Percentiles rank a stretch among this genome's conserved stretches.
Conservation (phyloP, 768 basidiomycete species). For the Mycena vulgaris region DNA sequence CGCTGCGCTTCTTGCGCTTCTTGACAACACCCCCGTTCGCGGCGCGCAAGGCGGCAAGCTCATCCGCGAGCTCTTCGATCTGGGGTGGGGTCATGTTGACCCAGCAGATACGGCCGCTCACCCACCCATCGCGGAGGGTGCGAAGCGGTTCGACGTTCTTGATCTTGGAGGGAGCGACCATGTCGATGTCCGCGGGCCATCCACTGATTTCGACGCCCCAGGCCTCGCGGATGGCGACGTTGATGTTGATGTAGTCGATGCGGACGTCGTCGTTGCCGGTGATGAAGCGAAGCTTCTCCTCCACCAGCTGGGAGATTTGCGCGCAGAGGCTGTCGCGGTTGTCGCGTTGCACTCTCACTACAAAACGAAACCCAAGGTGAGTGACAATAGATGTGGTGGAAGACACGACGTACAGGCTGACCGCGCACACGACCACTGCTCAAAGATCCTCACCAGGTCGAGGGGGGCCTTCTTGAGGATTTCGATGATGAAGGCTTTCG, state of each 20-base stretch:
- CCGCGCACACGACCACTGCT: constrained; percentile 4
- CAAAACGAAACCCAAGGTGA: neutral
- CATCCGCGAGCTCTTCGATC: neutral
- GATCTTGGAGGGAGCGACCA: neutral
- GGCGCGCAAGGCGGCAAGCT: neutral
- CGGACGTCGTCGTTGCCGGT: neutral
- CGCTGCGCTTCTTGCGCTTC: neutral
- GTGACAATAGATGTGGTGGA: neutral
- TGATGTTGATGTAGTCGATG: neutral
- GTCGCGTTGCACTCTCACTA: neutral
- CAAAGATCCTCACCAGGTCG: neutral
- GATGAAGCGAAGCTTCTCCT: neutral
- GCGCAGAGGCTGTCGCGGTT: neutral
- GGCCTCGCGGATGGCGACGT: neutral
- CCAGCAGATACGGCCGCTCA: neutral
- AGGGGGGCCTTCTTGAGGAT: neutral
- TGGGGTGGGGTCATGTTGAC: neutral
- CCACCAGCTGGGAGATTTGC: neutral
- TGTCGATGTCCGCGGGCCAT: neutral
- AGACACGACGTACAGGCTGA: neutral
- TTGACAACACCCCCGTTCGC: neutral
- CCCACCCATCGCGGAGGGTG: neutral
- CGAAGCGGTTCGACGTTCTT: neutral
- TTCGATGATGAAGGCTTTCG: neutral
- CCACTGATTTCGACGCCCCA: neutral